Percentiles rank a stretch among this genome's conserved stretches.
Conservation (phyloP, 2,329 filamentous ascomycete genomes). For the Ophiostoma triangulosporum region DNA sequence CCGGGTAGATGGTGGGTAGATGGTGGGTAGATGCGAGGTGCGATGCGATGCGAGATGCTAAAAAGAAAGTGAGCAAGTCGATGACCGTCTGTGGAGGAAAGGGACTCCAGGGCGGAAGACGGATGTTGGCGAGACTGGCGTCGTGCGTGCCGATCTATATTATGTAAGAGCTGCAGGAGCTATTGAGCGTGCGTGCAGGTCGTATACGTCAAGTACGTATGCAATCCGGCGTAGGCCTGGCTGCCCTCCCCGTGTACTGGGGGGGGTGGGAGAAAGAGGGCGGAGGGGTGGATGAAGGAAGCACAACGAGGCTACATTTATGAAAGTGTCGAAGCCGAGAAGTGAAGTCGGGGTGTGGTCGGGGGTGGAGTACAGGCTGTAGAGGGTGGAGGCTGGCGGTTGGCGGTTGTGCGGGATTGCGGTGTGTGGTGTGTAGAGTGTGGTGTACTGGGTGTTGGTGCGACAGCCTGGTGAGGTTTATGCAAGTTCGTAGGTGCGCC, state of each 20-base stretch:
- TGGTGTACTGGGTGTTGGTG: background rate
- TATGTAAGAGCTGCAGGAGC: background rate
- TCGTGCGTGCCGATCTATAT: background rate
- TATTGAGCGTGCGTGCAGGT: background rate
- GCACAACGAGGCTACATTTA: slow-evolving; percentile 11
- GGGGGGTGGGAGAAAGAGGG: background rate
- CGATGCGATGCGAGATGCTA: background rate
- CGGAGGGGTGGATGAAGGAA: background rate
- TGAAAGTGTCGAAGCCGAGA: background rate
- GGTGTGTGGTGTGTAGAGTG: slow-evolving; percentile 1
- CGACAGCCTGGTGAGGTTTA: background rate
- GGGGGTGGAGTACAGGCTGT: background rate
- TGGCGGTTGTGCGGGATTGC: background rate
- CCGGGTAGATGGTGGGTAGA: background rate
- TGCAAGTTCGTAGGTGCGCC: background rate
- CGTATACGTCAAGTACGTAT: background rate
- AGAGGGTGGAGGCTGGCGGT: background rate
- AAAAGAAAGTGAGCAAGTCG: background rate
- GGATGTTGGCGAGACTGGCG: background rate
- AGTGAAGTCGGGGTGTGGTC: background rate
- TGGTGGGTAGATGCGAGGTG: no score
- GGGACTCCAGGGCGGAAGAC: background rate
- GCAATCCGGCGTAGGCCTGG: slow-evolving; percentile 3
- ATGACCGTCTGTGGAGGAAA: background rate
- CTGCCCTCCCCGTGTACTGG: slow-evolving; percentile 8